Percentiles rank a stretch among this genome's conserved stretches.
Conservation (phyloP, 2,329 filamentous ascomycete species). For the Aspergillus sclerotialis region DNA sequence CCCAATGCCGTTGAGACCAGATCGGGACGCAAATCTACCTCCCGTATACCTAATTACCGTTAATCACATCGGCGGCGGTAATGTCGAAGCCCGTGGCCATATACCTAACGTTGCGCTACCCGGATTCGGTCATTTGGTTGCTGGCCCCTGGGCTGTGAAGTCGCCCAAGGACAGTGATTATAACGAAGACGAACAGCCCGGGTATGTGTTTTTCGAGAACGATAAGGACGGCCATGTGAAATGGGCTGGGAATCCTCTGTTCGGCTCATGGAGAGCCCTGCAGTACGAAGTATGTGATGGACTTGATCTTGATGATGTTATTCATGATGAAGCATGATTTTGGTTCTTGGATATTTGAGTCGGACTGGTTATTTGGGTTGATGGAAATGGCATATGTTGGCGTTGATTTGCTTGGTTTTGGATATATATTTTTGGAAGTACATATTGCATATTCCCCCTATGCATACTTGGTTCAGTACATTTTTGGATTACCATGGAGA, state of each 20-base stretch:
- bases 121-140: conserved; percentile 26
- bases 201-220: conserved; percentile 36
- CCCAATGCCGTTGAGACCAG: conserved; percentile 26
- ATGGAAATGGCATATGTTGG: too few species aligned
- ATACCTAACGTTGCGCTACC: conserved; percentile 26
- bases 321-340: conserved; percentile 14
- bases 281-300: conserved; percentile 31
- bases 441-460: not conserved
- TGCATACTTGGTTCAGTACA: too few species aligned
- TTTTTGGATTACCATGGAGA: too few species aligned
- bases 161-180: conserved; percentile 4
- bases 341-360: conserved; percentile 4
- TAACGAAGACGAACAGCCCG: conserved; percentile 14
- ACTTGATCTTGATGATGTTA: conserved; percentile 24
- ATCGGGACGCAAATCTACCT: conserved; percentile 23
- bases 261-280: conserved; percentile 30
- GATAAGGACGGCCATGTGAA: conserved; percentile 25
- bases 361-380: conserved; percentile 3
- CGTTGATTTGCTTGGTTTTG: not conserved
- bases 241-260: conserved; percentile 28
- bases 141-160: conserved; percentile 16
- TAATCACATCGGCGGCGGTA: conserved; percentile 25
- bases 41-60: conserved; percentile 33
- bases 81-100: conserved; percentile 32
- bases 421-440: not conserved